Base-by-base conservation (phyloP, 2,329 filamentous ascomycete species). In the Aspergillus neoniger region DNA sequence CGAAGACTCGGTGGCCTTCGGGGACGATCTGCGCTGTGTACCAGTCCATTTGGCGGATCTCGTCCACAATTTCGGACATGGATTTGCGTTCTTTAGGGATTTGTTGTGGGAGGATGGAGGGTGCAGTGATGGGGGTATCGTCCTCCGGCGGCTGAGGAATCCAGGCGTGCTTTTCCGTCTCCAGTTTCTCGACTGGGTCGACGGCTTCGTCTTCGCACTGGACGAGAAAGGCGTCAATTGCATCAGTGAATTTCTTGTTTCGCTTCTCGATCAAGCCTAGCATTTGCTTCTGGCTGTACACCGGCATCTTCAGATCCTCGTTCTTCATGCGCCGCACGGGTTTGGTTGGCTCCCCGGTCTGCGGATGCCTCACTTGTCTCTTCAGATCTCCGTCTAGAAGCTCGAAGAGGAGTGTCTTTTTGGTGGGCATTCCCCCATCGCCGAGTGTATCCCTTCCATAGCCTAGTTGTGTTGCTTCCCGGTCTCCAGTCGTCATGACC, bases 241-340 rank as follows among this genome's bases (percentile, higher is more conserved):
- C 91, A 60, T 86, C 88, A 0, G 82, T 82, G 70, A 98, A 98
- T 72, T 93, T 95, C 56, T 81, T 80, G 70, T 97, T 97, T 51
- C 95, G 84, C 78, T 94, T 95, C 76, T 94, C 92, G 67, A 99
- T 97, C 66, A 97, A 75, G 55, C 83, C 85, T 72, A 90, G 88
- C 90, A 98, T 92, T 77, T 96, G 92, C 75, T 93, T 93, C 76
- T 96, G 93, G 64, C 91, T 92, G 78, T 88, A 97, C 8, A 96
- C 91, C 0, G 94, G 95, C 87, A 97, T 92, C 76, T 91, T 96
- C 66, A 98, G 73, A 62, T 91, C 87, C 70, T 96, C 92, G 19
- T 93, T 85, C 60, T 86, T 84, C 64, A 92, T 80, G 69, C 86
- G 91, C 59, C 87, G 84, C 12, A 82, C 86, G 0, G 89, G 84